phyloP scores from a whole-genome alignment of 1,284 basidiomycete genomes.

The Sanguinoderma infundibulare region DNA sequence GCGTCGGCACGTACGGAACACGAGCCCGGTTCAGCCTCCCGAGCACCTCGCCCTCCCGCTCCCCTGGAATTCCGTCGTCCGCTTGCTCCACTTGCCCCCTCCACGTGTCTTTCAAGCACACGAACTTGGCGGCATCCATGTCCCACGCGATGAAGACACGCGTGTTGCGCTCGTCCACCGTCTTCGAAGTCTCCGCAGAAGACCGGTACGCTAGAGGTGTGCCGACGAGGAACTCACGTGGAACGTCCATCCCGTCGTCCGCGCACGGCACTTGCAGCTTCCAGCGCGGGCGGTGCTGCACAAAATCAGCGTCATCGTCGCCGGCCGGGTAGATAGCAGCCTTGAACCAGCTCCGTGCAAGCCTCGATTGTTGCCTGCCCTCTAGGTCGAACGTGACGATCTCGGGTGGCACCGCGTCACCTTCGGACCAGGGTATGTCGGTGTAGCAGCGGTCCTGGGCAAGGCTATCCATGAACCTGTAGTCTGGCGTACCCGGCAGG shows the following conservation, averaged over 20 bases:
- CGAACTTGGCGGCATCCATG: not conserved
- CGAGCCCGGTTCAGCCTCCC: constrained; percentile 1
- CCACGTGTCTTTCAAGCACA: constrained; percentile 17
- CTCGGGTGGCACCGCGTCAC: not conserved
- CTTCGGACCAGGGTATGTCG: not conserved
- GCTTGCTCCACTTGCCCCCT: not conserved
- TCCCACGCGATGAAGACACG: constrained; percentile 10
- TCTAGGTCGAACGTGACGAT: not conserved
- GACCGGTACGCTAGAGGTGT: not conserved
- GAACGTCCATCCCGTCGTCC: not conserved
- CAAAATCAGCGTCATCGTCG: not conserved
- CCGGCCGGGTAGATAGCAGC: not conserved
- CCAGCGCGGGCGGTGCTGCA: not conserved
- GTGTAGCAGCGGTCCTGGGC: not conserved
- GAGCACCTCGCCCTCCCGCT: constrained; percentile 6
- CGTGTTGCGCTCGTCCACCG: not conserved
- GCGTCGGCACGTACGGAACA: constrained; percentile 10
- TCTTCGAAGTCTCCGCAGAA: not conserved
- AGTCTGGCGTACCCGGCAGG: not conserved
- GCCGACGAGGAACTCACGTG: constrained; percentile 10
- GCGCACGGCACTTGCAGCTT: not conserved
- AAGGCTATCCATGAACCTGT: constrained; percentile 7
- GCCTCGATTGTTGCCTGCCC: not conserved
- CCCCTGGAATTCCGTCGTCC: not conserved
- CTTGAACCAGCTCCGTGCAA: not conserved